Percentiles rank a stretch among this genome's conserved stretches.
Evolutionary conservation across 345 rosid genomes (phyloP).

Genomic region (Iberis pinnata): DNA sequence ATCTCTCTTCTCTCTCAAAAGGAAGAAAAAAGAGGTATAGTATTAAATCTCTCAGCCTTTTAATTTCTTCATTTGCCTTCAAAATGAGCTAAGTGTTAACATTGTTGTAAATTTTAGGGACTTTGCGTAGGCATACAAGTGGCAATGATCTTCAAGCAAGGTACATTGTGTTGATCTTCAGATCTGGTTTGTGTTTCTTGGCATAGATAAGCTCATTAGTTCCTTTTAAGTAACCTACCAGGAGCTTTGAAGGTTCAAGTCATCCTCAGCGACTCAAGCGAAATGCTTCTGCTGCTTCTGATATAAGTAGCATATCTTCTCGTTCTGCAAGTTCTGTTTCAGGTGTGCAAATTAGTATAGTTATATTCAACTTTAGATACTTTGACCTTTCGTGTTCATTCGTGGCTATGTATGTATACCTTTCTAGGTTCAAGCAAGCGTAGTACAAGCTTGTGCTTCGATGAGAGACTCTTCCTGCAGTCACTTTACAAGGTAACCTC

Average conservation of each 20-base stretch:
- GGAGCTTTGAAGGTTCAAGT: slow-evolving; percentile 45
- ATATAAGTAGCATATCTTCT: slow-evolving; percentile 56
- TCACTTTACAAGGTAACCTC: slow-evolving; percentile 80
- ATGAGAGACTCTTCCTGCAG: slow-evolving; percentile 69
- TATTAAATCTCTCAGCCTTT: not conserved
- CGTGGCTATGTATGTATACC: slow-evolving; percentile 15
- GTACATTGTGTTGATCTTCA: slow-evolving; percentile 7
- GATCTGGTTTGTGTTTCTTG: not conserved
- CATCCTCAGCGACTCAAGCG: slow-evolving; percentile 50
- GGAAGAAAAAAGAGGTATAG: slow-evolving; percentile 51
- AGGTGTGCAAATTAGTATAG: slow-evolving; percentile 33
- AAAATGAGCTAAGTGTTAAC: not conserved
- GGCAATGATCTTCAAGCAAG: slow-evolving; percentile 51
- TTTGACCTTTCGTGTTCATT: slow-evolving; percentile 1
- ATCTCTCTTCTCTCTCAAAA: slow-evolving; percentile 46
- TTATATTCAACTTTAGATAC: not conserved
- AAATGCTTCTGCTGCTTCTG: slow-evolving; percentile 69
- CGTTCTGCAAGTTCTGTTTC: slow-evolving; percentile 32
- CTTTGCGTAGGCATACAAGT: slow-evolving; percentile 48
- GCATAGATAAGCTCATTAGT: no score
- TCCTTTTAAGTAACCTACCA: slow-evolving; percentile 19
- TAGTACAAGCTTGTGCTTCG: slow-evolving; percentile 65
- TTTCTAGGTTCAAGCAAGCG: slow-evolving; percentile 50
- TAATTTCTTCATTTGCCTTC: not conserved
- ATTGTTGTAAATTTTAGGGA: slow-evolving; percentile 35